These are phyloP conservation scores for Starmerella stellata DNA, from an alignment of 805 yeast genomes.

Conservation along the genomic window DNA sequence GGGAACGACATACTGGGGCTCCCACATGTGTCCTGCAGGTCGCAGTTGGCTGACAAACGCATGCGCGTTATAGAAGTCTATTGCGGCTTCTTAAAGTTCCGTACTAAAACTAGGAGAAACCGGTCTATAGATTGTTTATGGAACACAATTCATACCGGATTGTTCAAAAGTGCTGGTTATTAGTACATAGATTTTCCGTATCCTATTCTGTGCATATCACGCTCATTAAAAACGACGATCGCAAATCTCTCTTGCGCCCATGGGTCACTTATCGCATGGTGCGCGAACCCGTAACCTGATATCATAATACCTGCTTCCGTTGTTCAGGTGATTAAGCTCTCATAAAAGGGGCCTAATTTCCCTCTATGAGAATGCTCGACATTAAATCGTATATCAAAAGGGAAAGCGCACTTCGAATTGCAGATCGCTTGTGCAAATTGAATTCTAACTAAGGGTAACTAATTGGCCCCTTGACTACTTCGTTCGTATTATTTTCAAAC, in stretches of 20 bases:
- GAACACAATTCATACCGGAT: background rate
- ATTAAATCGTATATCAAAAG: background rate
- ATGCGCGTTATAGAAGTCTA: background rate
- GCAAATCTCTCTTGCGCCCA: background rate
- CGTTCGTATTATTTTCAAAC: background rate
- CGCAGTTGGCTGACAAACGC: background rate
- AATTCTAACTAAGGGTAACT: background rate
- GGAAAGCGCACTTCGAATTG: too few species aligned
- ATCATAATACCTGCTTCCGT: background rate
- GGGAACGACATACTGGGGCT: too few species aligned
- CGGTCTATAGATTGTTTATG: background rate
- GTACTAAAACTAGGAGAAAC: background rate
- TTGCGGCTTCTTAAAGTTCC: background rate
- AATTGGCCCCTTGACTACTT: background rate
- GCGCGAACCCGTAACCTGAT: background rate
- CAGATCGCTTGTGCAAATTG: background rate
- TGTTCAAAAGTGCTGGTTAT: background rate
- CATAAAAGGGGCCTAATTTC: background rate
- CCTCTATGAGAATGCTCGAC: background rate
- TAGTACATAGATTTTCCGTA: background rate
- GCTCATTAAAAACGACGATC: background rate
- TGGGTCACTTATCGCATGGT: background rate
- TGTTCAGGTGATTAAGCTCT: background rate
- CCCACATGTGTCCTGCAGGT: background rate
- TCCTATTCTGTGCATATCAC: background rate